Percentiles rank a stretch among this genome's conserved stretches.
Evolutionary conservation across 1,284 basidiomycete genomes (phyloP).

Genomic region (Schizophyllum amplum): DNA sequence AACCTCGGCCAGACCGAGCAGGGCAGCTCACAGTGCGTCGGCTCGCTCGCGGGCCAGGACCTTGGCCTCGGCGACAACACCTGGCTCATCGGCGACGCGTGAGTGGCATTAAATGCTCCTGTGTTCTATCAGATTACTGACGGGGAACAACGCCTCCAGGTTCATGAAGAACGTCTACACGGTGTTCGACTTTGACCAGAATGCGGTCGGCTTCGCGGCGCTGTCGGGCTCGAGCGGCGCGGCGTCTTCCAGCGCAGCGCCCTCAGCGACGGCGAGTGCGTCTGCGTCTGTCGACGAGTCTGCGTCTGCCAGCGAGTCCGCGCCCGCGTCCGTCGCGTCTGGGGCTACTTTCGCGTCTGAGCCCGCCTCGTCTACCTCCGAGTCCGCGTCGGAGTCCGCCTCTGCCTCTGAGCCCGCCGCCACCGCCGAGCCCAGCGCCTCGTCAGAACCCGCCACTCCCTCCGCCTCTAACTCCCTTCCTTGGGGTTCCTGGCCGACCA

Average conservation of each 20-base stretch:
- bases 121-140: neutral
- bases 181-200: conserved; percentile 12
- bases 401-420: too few species aligned
- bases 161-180: conserved; percentile 15
- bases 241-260: neutral
- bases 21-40: conserved; percentile 12
- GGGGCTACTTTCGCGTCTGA: neutral
- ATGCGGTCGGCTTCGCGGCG: conserved; percentile 13
- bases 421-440: neutral
- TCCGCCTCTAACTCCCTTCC: neutral
- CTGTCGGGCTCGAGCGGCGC: conserved; percentile 1
- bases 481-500: neutral
- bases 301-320: neutral
- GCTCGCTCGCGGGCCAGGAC: conserved; percentile 13
- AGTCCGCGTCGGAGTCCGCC: too few species aligned
- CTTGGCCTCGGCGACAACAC: conserved; percentile 12
- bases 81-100: conserved; percentile 13
- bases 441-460: neutral
- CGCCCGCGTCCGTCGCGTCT: neutral
- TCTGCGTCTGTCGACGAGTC: neutral
- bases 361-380: too few species aligned
- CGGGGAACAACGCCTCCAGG: neutral
- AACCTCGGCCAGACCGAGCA: conserved; percentile 12
- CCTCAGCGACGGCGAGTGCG: neutral
- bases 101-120: neutral